A percentile compares a stretch with the other conserved stretches of the same genome.
Conservation (phyloP, 2,329 filamentous ascomycete genomes). For the Aureobasidium sp. region DNA sequence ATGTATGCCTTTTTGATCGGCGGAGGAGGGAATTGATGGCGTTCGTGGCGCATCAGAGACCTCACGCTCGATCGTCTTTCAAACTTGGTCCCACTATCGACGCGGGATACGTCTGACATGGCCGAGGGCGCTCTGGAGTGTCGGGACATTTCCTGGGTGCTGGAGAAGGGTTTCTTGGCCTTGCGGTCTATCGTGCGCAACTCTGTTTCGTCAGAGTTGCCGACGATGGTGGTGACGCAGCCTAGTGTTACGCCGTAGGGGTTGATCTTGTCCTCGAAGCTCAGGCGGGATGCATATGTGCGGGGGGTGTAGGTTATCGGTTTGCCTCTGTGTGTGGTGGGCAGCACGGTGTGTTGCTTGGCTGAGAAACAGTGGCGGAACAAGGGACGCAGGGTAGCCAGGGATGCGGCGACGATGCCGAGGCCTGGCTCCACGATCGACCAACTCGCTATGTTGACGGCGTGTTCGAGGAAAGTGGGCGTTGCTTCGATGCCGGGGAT, state of each 20-base stretch:
- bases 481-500: conserved; percentile 18
- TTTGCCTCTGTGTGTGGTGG: not conserved
- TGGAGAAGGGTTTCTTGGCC: not conserved
- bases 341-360: not conserved
- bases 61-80: not conserved
- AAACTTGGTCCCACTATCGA: not conserved
- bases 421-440: conserved; percentile 27
- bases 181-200: not conserved
- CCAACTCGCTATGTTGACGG: conserved; percentile 23
- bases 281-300: conserved; percentile 1
- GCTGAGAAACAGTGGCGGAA: conserved; percentile 1
- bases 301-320: not conserved
- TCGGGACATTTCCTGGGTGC: not conserved
- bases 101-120: not conserved
- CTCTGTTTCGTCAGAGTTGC: not conserved
- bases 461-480: conserved; percentile 19
- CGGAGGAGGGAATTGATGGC: not conserved
- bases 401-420: conserved; percentile 25
- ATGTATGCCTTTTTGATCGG: not conserved
- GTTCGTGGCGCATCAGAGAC: not conserved
- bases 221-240: not conserved
- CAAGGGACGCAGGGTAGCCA: conserved; percentile 27
- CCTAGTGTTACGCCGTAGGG: not conserved
- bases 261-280: not conserved
- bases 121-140: not conserved